Evolutionary conservation across 1,284 basidiomycete species (phyloP).

Genomic region (Ceratobasidium sp.): DNA sequence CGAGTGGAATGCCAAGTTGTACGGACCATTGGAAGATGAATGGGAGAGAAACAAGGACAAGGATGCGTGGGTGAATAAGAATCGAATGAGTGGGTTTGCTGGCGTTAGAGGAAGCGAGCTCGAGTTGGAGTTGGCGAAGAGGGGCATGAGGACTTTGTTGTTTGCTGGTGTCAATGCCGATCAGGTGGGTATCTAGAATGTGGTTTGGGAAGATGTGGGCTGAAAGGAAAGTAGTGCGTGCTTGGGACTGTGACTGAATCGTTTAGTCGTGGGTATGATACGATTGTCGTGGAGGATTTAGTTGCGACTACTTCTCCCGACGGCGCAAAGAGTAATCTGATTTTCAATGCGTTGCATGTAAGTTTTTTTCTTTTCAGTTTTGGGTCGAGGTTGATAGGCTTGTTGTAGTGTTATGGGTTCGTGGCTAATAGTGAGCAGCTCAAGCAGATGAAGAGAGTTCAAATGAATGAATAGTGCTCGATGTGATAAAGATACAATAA

Average conservation of each 20-base stretch:
- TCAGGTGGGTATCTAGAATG: conserved; percentile 49
- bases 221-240: conserved; percentile 42
- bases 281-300: conserved; percentile 31
- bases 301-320: conserved; percentile 35
- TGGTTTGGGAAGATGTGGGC: neutral
- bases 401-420: conserved; percentile 25
- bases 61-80: conserved; percentile 76
- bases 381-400: neutral
- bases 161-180: conserved; percentile 73
- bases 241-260: conserved; percentile 27
- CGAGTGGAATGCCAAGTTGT: conserved; percentile 62
- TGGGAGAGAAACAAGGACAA: conserved; percentile 60
- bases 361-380: neutral
- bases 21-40: conserved; percentile 65
- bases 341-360: conserved; percentile 34
- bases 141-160: conserved; percentile 68
- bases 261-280: conserved; percentile 32
- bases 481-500: conserved; percentile 18
- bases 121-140: conserved; percentile 66
- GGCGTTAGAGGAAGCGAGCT: conserved; percentile 63
- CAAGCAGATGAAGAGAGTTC: no score
- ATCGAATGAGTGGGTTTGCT: conserved; percentile 73
- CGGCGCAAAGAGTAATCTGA: conserved; percentile 20
- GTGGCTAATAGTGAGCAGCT: conserved; percentile 19
- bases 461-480: conserved; percentile 1